A percentile compares a stretch with the other conserved stretches of the same genome.
Conservation (phyloP, 768 basidiomycete species). For the Lentinula aciculospora region DNA sequence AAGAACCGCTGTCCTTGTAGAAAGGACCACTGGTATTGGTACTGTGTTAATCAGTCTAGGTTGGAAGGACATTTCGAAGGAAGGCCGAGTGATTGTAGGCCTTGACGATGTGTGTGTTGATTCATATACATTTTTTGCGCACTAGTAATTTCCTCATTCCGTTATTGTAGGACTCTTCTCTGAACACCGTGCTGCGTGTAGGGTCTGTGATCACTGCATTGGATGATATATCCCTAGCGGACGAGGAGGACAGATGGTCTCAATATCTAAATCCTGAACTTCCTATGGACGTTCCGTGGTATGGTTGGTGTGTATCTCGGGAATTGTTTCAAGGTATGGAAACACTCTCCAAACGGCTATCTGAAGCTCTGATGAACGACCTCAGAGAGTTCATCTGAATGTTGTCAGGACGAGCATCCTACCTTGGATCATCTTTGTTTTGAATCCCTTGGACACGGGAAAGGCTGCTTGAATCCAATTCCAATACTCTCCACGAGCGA, state of each 20-base stretch:
- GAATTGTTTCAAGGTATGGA: conserved; percentile 23
- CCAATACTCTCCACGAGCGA: conserved; percentile 34
- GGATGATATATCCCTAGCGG: conserved; percentile 52
- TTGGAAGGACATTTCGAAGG: conserved; percentile 47
- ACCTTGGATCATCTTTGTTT: conserved; percentile 38
- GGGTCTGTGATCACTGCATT: conserved; percentile 59
- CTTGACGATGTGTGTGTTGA: conserved; percentile 54
- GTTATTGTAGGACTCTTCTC: conserved; percentile 48
- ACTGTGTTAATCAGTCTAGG: conserved; percentile 28
- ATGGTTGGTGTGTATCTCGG: conserved; percentile 60
- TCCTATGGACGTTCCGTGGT: neutral
- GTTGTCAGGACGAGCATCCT: conserved; percentile 10
- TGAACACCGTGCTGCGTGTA: conserved; percentile 46
- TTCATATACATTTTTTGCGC: neutral
- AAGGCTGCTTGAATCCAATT: conserved; percentile 55
- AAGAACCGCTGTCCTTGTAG: conserved; percentile 14
- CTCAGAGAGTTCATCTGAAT: neutral
- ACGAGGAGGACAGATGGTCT: conserved; percentile 38
- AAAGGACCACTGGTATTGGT: conserved; percentile 18
- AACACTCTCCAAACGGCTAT: conserved; percentile 1
- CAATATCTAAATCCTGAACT: conserved; percentile 27
- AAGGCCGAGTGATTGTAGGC: conserved; percentile 50
- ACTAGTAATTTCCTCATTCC: neutral
- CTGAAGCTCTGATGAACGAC: conserved; percentile 15
- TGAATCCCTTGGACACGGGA: conserved; percentile 21